Evolutionary conservation across 1,284 basidiomycete genomes (phyloP), one percentile per base, ranked within the genome.

Genomic region (Pyrrhoderma noxium): DNA sequence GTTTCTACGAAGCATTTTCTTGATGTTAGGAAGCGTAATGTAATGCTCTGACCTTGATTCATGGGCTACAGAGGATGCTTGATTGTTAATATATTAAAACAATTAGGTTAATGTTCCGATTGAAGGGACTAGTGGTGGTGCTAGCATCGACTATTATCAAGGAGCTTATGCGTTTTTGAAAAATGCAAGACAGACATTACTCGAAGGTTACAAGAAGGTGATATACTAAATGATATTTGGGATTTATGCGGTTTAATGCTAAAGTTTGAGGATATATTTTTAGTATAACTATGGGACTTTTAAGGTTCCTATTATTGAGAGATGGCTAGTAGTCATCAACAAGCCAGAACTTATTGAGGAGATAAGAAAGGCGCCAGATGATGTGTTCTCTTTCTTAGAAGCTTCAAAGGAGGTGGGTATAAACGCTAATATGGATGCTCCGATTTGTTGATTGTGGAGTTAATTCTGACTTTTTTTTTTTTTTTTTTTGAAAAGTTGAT

Each of bases 331-430:
- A 22, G 46, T 67, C 8, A 56, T 63, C 3, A 59, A 58, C 3
- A 53, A 56, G 3, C 54, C 55, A 3, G 47, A 61, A 40, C 55
- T 59, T 19, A 56, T 68, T 9, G 65, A 68, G 3, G 67, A 70
- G 16, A 38, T 70, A 5, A 60, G 60, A 13, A 67, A 62, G 41
- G 65, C 66, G 7, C 61, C 65, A 3, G 67, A 68, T 25, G 54
- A 64, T 16, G 55, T 59, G 7, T 57, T 69, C 8, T 64, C 61
- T 1, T 57, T 61, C 16, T 13, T 37, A 2, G 62, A 57, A 18
- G 62, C 61, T 0, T 18, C 58, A 0, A 43, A 49, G 1, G 63
- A 67, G 31, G 67, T 67, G 8, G 9, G 42, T 51, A n/a, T n/a
- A n/a, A n/a, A n/a, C n/a, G n/a, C n/a, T n/a, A n/a, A n/a, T n/a